These are phyloP conservation scores for Alternaria consortialis DNA, from an alignment of 2,329 filamentous ascomycete genomes.

Conservation along the genomic window DNA sequence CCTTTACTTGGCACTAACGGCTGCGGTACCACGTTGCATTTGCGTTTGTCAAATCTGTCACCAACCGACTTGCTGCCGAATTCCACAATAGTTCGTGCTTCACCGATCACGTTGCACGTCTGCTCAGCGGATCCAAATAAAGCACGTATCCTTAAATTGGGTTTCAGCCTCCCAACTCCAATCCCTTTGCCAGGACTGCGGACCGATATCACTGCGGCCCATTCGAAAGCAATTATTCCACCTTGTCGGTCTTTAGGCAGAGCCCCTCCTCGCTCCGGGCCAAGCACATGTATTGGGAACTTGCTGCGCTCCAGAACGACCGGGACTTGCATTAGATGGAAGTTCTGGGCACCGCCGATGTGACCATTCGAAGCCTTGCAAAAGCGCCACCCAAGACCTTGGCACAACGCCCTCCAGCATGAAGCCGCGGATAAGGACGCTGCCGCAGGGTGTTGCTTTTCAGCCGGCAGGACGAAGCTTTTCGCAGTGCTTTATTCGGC, in stretches of 20 bases:
- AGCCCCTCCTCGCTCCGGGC: slow-evolving; percentile 35
- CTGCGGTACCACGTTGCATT: slow-evolving; percentile 35
- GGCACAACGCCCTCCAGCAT: slow-evolving; percentile 37
- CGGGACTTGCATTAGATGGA: slow-evolving; percentile 33
- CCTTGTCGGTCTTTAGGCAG: slow-evolving; percentile 23
- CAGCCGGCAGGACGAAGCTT: slow-evolving; percentile 38
- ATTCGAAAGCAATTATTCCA: slow-evolving; percentile 20
- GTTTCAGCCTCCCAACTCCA: slow-evolving; percentile 29
- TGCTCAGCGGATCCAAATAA: slow-evolving; percentile 5
- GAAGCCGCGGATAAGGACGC: slow-evolving; percentile 33
- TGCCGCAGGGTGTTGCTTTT: slow-evolving; percentile 25
- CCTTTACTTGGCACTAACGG: slow-evolving; percentile 24
- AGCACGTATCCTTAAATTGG: slow-evolving; percentile 11
- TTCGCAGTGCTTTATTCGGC: slow-evolving; percentile 22
- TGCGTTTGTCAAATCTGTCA: slow-evolving; percentile 27
- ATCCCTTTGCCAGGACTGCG: slow-evolving; percentile 5
- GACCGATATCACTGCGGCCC: slow-evolving; percentile 26
- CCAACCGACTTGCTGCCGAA: neutral
- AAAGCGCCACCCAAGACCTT: slow-evolving; percentile 51
- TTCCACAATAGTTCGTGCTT: slow-evolving; percentile 2
- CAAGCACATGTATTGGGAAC: slow-evolving; percentile 46
- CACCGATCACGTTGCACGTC: slow-evolving; percentile 6
- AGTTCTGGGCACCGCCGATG: slow-evolving; percentile 37
- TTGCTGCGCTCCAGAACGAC: slow-evolving; percentile 46
- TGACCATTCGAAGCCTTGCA: slow-evolving; percentile 33